Evolutionary conservation across 148 eudicot genomes (phyloP), one percentile per base, ranked within the genome.

Genomic region (Beta vulgaris): DNA sequence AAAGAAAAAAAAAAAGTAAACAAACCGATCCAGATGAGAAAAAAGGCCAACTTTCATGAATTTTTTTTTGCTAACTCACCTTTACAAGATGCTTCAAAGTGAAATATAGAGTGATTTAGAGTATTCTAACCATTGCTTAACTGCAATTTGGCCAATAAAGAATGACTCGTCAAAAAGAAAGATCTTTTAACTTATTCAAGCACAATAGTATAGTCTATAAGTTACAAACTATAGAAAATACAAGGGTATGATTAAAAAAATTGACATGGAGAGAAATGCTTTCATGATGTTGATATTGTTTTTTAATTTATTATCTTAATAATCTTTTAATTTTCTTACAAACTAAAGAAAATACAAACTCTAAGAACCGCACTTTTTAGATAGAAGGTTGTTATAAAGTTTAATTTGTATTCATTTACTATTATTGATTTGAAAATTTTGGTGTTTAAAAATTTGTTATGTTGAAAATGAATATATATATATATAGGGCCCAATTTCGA

Each of bases 11-110:
- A n/a, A 34, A 15, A 31, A 55, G 13, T 55, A 72, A 26, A 31
- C 4, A 72, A 11, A 7, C 66, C 44, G 15, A 72, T 77, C 80
- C 83, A 72, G 77, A 80, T 71, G 73, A 71, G 11, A 37, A 70
- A 42, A 28, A 54, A 48, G 16, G 15, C 42, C 55, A 76, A 76
- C 23, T 75, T 76, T 34, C 8, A 23, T 63, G 39, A 62, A 13
- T 48, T 31, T 46, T n/a, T n/a, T n/a, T 43, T 49, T 46, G 63
- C 25, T 6, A n/a, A 54, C 72, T 25, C 6, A 28, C 1, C 59
- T 51, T 6, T 21, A 51, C 4, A 5, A 51, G 12, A 21, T 19
- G 1, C 53, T 48, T 48, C 53, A 48, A 39, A 48, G 53, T 48
- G 18, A 48, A 21, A 51, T 4, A 72, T 1, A 3, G 36, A 26